phyloP scores from a whole-genome alignment of 1,139 yeast genomes.

The Yamadazyma dushanensis region DNA sequence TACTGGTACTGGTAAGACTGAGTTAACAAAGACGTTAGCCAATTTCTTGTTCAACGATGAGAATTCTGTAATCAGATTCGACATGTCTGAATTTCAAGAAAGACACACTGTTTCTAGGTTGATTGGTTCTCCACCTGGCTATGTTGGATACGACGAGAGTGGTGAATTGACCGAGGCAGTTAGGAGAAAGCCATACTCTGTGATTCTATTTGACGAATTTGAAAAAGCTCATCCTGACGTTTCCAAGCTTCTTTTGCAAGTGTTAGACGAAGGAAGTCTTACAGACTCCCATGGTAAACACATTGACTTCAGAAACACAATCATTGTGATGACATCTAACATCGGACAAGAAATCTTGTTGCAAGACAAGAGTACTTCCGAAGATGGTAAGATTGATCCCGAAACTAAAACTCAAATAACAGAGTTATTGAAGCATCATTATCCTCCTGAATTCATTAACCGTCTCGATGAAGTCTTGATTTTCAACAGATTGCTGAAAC shows the following conservation, averaged over 20 bases:
- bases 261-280: slow-evolving; percentile 88
- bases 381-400: slow-evolving; percentile 47
- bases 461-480: slow-evolving; percentile 89
- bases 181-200: slow-evolving; percentile 90
- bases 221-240: slow-evolving; percentile 97
- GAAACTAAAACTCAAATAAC: slow-evolving; percentile 58
- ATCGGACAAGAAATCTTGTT: slow-evolving; percentile 89
- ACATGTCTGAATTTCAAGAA: slow-evolving; percentile 97
- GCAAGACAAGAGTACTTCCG: slow-evolving; percentile 49
- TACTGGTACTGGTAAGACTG: slow-evolving; percentile 98
- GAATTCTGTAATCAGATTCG: slow-evolving; percentile 82
- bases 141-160: slow-evolving; percentile 92
- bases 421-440: slow-evolving; percentile 65
- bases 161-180: slow-evolving; percentile 97
- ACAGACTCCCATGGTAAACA: slow-evolving; percentile 95
- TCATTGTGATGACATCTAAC: slow-evolving; percentile 96
- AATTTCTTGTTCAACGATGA: slow-evolving; percentile 90
- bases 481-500: slow-evolving; percentile 81
- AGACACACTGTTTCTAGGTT: slow-evolving; percentile 85
- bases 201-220: slow-evolving; percentile 90
- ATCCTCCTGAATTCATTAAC: slow-evolving; percentile 94
- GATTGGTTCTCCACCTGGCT: slow-evolving; percentile 98
- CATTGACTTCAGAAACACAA: slow-evolving; percentile 90
- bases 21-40: slow-evolving; percentile 87
- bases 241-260: slow-evolving; percentile 83